Percentiles rank a stretch among this genome's conserved stretches.
Evolutionary conservation across 192 early-diverging fungal species (phyloP).

Genomic region (Backusella mclennaniae): DNA sequence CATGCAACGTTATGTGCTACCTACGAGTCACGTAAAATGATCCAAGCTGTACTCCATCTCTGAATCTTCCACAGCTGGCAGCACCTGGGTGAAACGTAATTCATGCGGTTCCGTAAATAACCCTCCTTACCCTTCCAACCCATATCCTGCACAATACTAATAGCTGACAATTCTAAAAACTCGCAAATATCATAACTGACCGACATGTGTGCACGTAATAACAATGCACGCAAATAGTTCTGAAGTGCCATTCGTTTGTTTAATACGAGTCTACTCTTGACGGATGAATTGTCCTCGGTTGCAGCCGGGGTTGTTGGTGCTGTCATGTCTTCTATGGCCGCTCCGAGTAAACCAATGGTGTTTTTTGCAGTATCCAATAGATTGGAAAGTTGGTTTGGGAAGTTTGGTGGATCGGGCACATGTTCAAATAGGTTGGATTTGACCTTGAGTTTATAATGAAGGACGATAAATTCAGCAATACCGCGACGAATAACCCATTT

Average conservation of each 20-base stretch:
- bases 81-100: slow-evolving; percentile 47
- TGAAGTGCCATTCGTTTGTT: slow-evolving; percentile 53
- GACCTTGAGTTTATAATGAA: slow-evolving; percentile 59
- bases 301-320: neutral
- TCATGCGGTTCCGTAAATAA: slow-evolving; percentile 58
- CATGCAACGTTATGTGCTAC: neutral
- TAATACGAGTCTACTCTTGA: slow-evolving; percentile 22
- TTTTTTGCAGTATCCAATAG: slow-evolving; percentile 22
- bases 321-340: neutral
- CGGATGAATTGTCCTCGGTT: slow-evolving; percentile 9
- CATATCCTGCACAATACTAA: slow-evolving; percentile 72
- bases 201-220: slow-evolving; percentile 56
- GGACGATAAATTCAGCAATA: slow-evolving; percentile 59
- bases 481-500: slow-evolving; percentile 72
- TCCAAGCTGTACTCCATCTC: slow-evolving; percentile 62
- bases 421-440: slow-evolving; percentile 40
- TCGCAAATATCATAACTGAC: slow-evolving; percentile 66
- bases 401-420: slow-evolving; percentile 20
- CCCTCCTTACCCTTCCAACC: slow-evolving; percentile 84
- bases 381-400: slow-evolving; percentile 29
- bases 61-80: slow-evolving; percentile 28
- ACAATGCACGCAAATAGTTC: slow-evolving; percentile 53
- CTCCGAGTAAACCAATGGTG: slow-evolving; percentile 21
- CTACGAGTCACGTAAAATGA: slow-evolving; percentile 66
- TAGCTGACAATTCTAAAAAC: slow-evolving; percentile 69